Conservation (phyloP, 208 protist genomes). For the Acanthamoeba sp. region DNA sequence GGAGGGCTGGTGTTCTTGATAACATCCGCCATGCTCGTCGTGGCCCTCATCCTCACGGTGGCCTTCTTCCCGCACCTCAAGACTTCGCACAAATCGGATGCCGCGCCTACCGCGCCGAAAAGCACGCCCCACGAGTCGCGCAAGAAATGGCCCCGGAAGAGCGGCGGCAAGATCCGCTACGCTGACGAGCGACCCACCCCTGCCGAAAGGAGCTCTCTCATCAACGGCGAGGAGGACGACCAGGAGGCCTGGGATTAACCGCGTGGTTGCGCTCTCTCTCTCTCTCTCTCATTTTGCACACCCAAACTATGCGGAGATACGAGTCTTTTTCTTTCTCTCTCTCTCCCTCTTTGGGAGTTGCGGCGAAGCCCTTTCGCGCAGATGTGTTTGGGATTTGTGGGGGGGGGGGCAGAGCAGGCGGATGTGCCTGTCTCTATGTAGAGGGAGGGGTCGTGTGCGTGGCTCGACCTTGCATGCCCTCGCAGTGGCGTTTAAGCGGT, state of each 20-base stretch:
- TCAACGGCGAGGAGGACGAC: constrained; percentile 43
- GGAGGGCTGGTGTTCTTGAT: constrained; percentile 70
- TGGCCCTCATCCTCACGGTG: constrained; percentile 58
- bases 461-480: no score
- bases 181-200: not conserved
- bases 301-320: no score
- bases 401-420: no score
- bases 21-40: not conserved
- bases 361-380: no score
- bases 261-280: not conserved
- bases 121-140: not conserved
- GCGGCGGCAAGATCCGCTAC: constrained; percentile 27
- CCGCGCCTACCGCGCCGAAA: not conserved
- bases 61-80: constrained; percentile 61
- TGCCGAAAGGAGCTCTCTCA: not conserved
- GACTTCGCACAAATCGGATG: constrained; percentile 17
- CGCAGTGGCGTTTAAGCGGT: no score
- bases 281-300: no score
- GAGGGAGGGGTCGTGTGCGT: no score
- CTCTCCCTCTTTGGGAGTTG: no score
- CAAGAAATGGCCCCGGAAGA: not conserved
- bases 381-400: no score
- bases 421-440: no score
- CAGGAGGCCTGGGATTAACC: not conserved
- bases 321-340: not conserved